phyloP scores from a whole-genome alignment of 2,329 filamentous ascomycete species.

The Chaetomium strumarium region DNA sequence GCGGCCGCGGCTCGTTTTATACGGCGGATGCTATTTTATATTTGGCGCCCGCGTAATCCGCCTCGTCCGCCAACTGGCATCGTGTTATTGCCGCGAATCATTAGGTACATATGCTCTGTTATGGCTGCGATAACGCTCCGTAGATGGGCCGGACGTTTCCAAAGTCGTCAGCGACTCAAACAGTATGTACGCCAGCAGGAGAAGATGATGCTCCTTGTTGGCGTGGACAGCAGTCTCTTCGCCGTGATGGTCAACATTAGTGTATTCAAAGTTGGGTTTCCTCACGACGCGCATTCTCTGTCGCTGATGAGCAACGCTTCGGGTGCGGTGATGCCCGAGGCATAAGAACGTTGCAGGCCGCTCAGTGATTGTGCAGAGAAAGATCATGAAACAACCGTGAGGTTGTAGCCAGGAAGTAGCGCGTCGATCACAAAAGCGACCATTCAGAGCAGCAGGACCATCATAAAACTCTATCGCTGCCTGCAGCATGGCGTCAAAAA shows the following conservation, averaged over 20 bases:
- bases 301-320: not conserved
- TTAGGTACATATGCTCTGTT: constrained; percentile 5
- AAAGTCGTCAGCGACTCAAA: constrained; percentile 6
- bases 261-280: too few relatives aligned
- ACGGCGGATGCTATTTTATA: constrained; percentile 7
- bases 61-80: constrained; percentile 10
- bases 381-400: constrained; percentile 23
- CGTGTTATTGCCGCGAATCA: constrained; percentile 19
- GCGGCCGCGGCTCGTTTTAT: not conserved
- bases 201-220: too few relatives aligned
- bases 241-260: too few relatives aligned
- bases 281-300: too few relatives aligned
- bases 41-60: constrained; percentile 15
- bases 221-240: too few relatives aligned
- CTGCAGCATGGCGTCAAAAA: constrained; percentile 2
- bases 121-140: constrained; percentile 8
- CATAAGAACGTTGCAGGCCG: not conserved
- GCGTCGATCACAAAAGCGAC: constrained; percentile 16
- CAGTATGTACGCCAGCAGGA: too few relatives aligned
- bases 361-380: constrained; percentile 13
- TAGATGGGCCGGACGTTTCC: not conserved
- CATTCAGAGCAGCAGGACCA: constrained; percentile 16
- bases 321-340: not conserved
- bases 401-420: constrained; percentile 4
- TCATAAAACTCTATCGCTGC: constrained; percentile 1